Conservation (phyloP, 441 rosid genomes). For the Aleurites moluccanus region DNA sequence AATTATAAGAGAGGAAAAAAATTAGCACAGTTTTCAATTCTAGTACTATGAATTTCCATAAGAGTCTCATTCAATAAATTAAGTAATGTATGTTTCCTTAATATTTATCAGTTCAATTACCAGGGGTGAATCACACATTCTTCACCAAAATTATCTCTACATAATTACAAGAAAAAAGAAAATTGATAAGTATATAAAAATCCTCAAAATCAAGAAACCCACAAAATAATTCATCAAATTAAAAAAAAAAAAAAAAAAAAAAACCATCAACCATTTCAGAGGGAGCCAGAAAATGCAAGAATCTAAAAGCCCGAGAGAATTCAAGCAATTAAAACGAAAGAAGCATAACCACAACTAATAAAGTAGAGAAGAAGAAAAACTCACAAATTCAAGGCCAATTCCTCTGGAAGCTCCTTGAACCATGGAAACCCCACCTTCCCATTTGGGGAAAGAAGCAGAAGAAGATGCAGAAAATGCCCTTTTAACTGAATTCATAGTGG, state of each 20-base stretch:
- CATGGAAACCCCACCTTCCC: slow-evolving; percentile 81
- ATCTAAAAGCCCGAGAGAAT: not conserved
- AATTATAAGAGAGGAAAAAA: not conserved
- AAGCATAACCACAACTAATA: not conserved
- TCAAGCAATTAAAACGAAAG: not conserved
- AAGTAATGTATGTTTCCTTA: no score
- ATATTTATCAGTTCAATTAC: not conserved
- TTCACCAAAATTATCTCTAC: not conserved
- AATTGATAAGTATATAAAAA: not conserved
- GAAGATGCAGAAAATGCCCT: slow-evolving; percentile 40
- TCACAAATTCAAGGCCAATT: slow-evolving; percentile 85
- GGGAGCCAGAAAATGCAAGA: not conserved
- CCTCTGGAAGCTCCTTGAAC: slow-evolving; percentile 95
- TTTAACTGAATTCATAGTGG: slow-evolving; percentile 27
- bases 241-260: not conserved
- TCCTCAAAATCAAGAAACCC: not conserved
- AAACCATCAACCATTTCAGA: not conserved
- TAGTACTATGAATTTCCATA: not conserved
- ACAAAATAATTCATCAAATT: not conserved
- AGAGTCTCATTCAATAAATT: not conserved
- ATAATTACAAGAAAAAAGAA: not conserved
- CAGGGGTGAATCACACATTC: slow-evolving; percentile 3
- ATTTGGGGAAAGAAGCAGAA: slow-evolving; percentile 32
- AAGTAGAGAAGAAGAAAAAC: slow-evolving; percentile 8
- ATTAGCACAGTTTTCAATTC: not conserved